These are phyloP conservation scores for Populus tomentosa DNA, from an alignment of 441 rosid species.

Conservation along the genomic window DNA sequence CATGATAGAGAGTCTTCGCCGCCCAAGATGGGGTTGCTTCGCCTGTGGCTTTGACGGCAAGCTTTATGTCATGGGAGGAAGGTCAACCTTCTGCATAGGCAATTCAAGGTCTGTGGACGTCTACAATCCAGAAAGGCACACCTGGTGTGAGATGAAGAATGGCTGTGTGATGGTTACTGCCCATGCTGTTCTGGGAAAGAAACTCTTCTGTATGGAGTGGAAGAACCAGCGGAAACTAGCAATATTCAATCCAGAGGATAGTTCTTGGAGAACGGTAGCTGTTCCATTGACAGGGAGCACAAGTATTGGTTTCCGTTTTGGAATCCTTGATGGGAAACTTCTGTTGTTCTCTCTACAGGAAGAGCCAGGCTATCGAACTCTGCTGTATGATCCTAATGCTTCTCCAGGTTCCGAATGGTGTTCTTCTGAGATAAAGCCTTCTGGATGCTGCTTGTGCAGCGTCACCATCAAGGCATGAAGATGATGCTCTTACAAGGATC, in stretches of 20 bases:
- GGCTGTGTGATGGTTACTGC: constrained; percentile 96
- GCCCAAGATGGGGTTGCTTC: constrained; percentile 92
- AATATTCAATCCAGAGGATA: constrained; percentile 59
- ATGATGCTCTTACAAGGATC: background rate
- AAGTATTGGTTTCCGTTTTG: constrained; percentile 66
- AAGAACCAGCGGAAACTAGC: constrained; percentile 86
- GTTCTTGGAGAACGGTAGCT: constrained; percentile 78
- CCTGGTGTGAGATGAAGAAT: constrained; percentile 82
- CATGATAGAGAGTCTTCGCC: constrained; percentile 67
- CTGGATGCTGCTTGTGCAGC: constrained; percentile 76
- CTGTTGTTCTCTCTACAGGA: constrained; percentile 61
- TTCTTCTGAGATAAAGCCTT: constrained; percentile 61
- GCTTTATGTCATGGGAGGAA: constrained; percentile 95
- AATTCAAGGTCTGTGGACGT: constrained; percentile 79
- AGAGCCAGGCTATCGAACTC: constrained; percentile 55
- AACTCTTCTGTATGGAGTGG: constrained; percentile 92
- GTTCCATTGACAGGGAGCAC: constrained; percentile 86
- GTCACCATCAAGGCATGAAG: constrained; percentile 77
- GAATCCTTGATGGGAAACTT: constrained; percentile 74
- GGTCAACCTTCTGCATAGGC: constrained; percentile 93
- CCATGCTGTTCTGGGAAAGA: constrained; percentile 73
- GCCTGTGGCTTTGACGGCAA: constrained; percentile 78
- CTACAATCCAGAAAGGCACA: constrained; percentile 58
- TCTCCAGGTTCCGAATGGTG: constrained; percentile 73
- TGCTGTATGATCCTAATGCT: constrained; percentile 76